Conservation (phyloP, 345 rosid genomes). For the Citrus australasica region DNA sequence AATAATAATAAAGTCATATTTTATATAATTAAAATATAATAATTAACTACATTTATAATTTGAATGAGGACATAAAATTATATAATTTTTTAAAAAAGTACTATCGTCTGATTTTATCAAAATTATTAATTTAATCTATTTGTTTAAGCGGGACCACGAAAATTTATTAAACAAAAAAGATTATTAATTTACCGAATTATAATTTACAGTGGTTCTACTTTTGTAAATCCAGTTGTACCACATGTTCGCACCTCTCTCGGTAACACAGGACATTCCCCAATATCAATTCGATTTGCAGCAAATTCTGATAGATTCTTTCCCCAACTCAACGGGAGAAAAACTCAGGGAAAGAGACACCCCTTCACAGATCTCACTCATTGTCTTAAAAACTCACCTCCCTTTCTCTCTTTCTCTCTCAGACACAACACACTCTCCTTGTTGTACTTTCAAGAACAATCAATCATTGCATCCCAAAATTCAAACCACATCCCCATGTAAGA, state of each 20-base stretch:
- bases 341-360: background rate
- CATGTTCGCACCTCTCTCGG: background rate
- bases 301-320: background rate
- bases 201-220: no score
- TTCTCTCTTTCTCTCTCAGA: background rate
- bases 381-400: background rate
- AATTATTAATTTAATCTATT: no score
- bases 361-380: background rate
- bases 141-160: no score
- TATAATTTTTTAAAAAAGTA: no score
- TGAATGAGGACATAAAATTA: no score
- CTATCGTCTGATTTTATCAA: no score
- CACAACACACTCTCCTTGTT: background rate
- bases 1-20: no score
- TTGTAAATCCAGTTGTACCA: constrained; percentile 6
- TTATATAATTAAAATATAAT: no score
- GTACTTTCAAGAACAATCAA: background rate
- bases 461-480: background rate
- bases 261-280: background rate
- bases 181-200: no score
- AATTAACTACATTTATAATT: no score
- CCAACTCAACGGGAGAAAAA: background rate
- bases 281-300: background rate
- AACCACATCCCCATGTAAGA: constrained; percentile 8
- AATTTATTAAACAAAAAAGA: no score